phyloP scores from a whole-genome alignment of 2,329 filamentous ascomycete genomes.

The Alternaria metachromatica region DNA sequence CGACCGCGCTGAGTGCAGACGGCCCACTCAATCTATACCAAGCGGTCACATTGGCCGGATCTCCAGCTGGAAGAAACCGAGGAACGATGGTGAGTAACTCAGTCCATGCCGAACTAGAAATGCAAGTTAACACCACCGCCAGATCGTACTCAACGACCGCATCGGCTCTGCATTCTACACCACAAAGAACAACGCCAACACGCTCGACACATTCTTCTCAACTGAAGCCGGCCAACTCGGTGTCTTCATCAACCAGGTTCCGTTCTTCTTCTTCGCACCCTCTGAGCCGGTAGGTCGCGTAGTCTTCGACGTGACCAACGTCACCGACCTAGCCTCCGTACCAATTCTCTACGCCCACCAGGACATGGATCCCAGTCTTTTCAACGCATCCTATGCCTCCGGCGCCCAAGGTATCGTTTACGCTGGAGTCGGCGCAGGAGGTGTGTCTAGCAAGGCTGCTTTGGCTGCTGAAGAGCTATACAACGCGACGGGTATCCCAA shows the following conservation, averaged over 20 bases:
- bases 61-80: conserved; percentile 54
- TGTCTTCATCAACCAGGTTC: conserved; percentile 63
- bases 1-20: conserved; percentile 68
- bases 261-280: conserved; percentile 66
- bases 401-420: conserved; percentile 64
- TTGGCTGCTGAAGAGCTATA: conserved; percentile 54
- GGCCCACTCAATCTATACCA: conserved; percentile 68
- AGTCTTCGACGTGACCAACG: conserved; percentile 47
- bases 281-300: conserved; percentile 53
- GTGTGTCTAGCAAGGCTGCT: conserved; percentile 43
- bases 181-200: conserved; percentile 69
- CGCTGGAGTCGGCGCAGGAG: conserved; percentile 63
- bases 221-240: conserved; percentile 63
- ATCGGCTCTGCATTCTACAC: conserved; percentile 65
- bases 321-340: conserved; percentile 62
- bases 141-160: conserved; percentile 66
- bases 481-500: conserved; percentile 55
- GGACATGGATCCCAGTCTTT: conserved; percentile 58
- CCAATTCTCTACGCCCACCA: conserved; percentile 65
- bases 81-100: conserved; percentile 56
- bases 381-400: conserved; percentile 56
- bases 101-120: rapidly evolving
- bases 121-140: background rate
- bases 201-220: conserved; percentile 67
- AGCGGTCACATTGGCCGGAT: conserved; percentile 63